Evolutionary conservation across 2,329 filamentous ascomycete species (phyloP).

Genomic region (Phaeoacremonium minimum): DNA sequence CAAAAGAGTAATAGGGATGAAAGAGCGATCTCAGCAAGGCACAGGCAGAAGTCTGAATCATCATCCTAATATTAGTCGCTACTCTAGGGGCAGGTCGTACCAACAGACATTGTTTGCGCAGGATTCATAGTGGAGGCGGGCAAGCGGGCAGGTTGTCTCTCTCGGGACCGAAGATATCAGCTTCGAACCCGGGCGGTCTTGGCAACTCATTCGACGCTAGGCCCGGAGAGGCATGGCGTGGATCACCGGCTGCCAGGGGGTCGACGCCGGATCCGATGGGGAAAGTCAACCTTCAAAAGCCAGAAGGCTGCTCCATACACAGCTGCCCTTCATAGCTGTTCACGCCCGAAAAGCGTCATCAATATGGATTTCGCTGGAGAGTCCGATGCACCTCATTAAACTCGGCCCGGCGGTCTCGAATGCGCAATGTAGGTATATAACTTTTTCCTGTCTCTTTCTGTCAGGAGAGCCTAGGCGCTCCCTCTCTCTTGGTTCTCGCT

Average conservation of each 20-base stretch:
- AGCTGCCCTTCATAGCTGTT: not conserved
- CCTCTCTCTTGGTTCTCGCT: not conserved
- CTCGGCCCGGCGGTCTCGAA: not conserved
- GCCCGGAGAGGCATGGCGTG: not conserved
- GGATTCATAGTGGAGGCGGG: too few relatives aligned
- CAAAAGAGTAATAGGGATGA: too few relatives aligned
- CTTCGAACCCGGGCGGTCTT: slow-evolving; percentile 4
- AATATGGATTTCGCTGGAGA: too few relatives aligned
- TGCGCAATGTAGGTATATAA: not conserved
- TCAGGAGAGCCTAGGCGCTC: not conserved
- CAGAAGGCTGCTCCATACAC: slow-evolving; percentile 4
- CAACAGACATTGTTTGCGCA: too few relatives aligned
- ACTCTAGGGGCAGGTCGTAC: too few relatives aligned
- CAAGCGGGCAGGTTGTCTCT: too few relatives aligned
- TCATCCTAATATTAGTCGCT: too few relatives aligned
- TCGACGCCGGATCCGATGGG: slow-evolving; percentile 19
- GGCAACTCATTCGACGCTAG: slow-evolving; percentile 1
- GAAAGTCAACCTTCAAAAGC: slow-evolving; percentile 14
- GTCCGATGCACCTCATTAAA: too few relatives aligned
- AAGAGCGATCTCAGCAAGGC: too few relatives aligned
- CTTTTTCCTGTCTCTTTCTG: not conserved
- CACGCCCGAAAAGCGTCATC: too few relatives aligned
- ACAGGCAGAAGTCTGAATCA: too few relatives aligned
- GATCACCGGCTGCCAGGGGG: slow-evolving; percentile 7
- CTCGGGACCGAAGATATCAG: not conserved